Percentiles rank a stretch among this genome's conserved stretches.
Conservation (phyloP, 495 filamentous ascomycete genomes). For the Cercophora scortea region DNA sequence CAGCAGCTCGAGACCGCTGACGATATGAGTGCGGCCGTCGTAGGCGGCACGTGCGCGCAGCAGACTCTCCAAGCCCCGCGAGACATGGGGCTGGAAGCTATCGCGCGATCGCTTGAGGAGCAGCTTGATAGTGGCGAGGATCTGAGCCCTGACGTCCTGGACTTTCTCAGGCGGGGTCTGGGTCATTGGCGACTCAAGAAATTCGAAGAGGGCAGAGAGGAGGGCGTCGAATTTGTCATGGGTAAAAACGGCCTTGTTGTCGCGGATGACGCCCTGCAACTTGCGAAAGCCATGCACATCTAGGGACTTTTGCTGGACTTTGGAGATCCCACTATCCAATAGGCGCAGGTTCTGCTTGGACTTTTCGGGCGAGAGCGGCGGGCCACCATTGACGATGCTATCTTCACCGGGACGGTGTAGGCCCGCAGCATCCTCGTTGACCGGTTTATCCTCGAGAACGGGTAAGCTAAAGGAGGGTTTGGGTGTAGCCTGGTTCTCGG, state of each 20-base stretch:
- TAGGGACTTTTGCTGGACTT: constrained; percentile 60
- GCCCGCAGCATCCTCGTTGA: constrained; percentile 45
- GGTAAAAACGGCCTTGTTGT: constrained; percentile 48
- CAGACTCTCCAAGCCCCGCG: constrained; percentile 57
- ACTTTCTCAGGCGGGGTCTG: constrained; percentile 45
- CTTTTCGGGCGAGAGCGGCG: constrained; percentile 38
- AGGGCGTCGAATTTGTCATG: constrained; percentile 67
- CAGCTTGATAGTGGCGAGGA: constrained; percentile 69
- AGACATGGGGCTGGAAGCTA: constrained; percentile 56
- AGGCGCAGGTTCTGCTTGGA: constrained; percentile 46
- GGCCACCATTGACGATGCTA: constrained; percentile 9
- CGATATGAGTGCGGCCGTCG: constrained; percentile 44
- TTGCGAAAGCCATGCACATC: constrained; percentile 88
- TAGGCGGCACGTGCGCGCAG: constrained; percentile 58
- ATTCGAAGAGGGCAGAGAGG: constrained; percentile 63
- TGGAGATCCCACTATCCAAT: constrained; percentile 68
- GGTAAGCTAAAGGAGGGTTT: constrained; percentile 31
- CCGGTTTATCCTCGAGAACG: constrained; percentile 42
- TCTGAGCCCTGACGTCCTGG: constrained; percentile 75
- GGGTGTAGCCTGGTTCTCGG: constrained; percentile 37
- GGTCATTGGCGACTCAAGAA: constrained; percentile 51
- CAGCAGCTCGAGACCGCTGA: constrained; percentile 46
- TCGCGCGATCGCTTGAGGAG: constrained; percentile 61
- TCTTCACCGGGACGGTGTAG: constrained; percentile 15
- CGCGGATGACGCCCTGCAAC: constrained; percentile 70